These are phyloP conservation scores for Plantago rigida DNA, from an alignment of 305 asterid genomes.

Conservation along the genomic window DNA sequence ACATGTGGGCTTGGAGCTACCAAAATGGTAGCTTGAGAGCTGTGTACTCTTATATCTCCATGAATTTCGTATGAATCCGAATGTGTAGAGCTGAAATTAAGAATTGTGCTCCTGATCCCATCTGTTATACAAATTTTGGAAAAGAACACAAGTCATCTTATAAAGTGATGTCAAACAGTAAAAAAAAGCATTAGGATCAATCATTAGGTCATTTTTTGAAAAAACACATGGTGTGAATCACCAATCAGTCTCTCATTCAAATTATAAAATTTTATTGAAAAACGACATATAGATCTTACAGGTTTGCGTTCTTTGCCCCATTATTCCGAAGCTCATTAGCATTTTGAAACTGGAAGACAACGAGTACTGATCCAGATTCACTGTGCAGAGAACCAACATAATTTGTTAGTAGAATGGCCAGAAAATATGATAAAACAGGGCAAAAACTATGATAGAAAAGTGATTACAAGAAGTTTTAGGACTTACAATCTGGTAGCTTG, in stretches of 20 bases:
- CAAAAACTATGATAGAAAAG: too few relatives aligned
- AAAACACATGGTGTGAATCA: too few relatives aligned
- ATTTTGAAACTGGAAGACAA: conserved; percentile 1
- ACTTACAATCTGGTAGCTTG: conserved; percentile 30
- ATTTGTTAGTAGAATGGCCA: not conserved
- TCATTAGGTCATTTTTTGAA: too few relatives aligned
- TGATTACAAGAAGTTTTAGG: too few relatives aligned
- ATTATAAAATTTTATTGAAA: too few relatives aligned
- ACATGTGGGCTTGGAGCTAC: conserved; percentile 20
- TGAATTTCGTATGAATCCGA: conserved; percentile 42
- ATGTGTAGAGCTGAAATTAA: conserved; percentile 26
- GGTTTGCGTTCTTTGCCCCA: not conserved
- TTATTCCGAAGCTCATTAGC: not conserved
- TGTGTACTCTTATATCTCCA: conserved; percentile 48
- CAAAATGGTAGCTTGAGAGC: conserved; percentile 40
- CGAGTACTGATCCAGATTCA: not conserved
- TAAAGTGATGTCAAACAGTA: too few relatives aligned
- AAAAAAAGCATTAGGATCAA: too few relatives aligned
- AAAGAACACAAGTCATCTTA: too few relatives aligned
- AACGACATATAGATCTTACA: conserved; percentile 4
- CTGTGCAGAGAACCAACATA: not conserved
- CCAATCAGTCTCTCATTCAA: too few relatives aligned
- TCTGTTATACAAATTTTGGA: too few relatives aligned
- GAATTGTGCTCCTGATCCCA: conserved; percentile 19
- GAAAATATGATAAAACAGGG: too few relatives aligned